Evolutionary conservation across 2,329 filamentous ascomycete species (phyloP).

Genomic region (Rugonectria rugulosa): DNA sequence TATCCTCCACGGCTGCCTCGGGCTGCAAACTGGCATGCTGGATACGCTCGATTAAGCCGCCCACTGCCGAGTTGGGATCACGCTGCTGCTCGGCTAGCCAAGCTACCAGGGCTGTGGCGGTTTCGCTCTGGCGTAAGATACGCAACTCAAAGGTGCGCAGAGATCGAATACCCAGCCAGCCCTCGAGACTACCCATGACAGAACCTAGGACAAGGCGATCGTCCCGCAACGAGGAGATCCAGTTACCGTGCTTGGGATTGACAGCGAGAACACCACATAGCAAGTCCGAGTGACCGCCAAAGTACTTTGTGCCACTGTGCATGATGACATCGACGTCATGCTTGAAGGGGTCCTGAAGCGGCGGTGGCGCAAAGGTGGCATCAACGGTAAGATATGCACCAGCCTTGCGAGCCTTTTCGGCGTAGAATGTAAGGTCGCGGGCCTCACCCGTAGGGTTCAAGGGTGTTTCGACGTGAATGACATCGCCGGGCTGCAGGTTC

Average conservation of each 20-base stretch:
- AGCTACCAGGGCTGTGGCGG: slow-evolving; percentile 71
- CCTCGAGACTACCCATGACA: slow-evolving; percentile 89
- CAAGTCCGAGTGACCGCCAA: slow-evolving; percentile 94
- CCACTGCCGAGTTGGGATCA: slow-evolving; percentile 51
- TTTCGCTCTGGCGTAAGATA: slow-evolving; percentile 78
- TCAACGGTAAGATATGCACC: slow-evolving; percentile 86
- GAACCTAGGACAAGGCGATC: slow-evolving; percentile 82
- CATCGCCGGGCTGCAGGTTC: slow-evolving; percentile 76
- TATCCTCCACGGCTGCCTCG: slow-evolving; percentile 60
- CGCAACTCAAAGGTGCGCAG: slow-evolving; percentile 86
- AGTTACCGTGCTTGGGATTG: slow-evolving; percentile 59
- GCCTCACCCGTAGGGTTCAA: slow-evolving; percentile 90
- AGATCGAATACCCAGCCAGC: slow-evolving; percentile 89
- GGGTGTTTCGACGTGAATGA: slow-evolving; percentile 92
- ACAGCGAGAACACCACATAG: slow-evolving; percentile 85
- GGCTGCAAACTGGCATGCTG: slow-evolving; percentile 83
- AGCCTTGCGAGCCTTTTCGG: slow-evolving; percentile 71
- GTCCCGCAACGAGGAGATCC: slow-evolving; percentile 65
- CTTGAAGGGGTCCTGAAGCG: slow-evolving; percentile 83
- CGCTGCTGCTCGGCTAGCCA: slow-evolving; percentile 69
- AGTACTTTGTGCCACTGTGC: slow-evolving; percentile 95
- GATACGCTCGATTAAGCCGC: slow-evolving; percentile 65
- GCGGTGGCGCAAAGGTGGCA: slow-evolving; percentile 91
- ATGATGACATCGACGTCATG: slow-evolving; percentile 86
- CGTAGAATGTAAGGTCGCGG: slow-evolving; percentile 74